Conservation (phyloP, 225 moss, liverwort and hornwort genomes). For the Physcomitrium patens region DNA sequence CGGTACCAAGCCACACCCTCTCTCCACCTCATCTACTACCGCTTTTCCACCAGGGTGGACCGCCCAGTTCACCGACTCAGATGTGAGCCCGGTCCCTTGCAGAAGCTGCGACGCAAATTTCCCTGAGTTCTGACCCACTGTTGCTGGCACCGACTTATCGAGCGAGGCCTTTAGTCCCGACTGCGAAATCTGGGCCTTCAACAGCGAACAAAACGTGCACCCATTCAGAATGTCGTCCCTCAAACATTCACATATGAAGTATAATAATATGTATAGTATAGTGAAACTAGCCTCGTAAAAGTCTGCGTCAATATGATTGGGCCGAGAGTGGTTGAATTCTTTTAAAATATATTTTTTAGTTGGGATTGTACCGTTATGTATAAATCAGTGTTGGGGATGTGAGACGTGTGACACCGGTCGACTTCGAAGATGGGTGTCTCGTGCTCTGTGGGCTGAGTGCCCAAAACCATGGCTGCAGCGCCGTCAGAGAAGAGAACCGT, state of each 20-base stretch:
- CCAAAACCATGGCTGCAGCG: conserved; percentile 23
- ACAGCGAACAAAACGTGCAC: too few species aligned
- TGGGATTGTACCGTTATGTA: neutral
- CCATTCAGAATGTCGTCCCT: too few species aligned
- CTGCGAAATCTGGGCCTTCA: conserved; percentile 11
- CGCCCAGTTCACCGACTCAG: conserved; percentile 26
- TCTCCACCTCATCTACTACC: conserved; percentile 25
- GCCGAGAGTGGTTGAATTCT: too few species aligned
- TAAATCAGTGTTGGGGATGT: conserved; percentile 22
- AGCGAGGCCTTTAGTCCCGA: conserved; percentile 18
- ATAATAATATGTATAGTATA: too few species aligned
- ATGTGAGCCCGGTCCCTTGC: neutral
- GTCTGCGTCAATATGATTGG: too few species aligned
- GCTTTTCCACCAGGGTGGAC: conserved; percentile 34
- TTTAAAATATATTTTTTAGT: neutral
- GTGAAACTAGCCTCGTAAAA: too few species aligned
- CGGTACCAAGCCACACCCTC: conserved; percentile 20
- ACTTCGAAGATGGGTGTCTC: conserved; percentile 25
- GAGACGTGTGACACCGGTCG: conserved; percentile 12
- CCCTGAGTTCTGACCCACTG: neutral
- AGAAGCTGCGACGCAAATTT: conserved; percentile 12
- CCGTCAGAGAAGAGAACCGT: conserved; percentile 23
- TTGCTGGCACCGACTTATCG: conserved; percentile 16
- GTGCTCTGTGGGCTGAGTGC: conserved; percentile 4
- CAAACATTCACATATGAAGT: too few species aligned